Conservation (phyloP, 169 alveolate genomes). For the Cryptosporidium sp. region DNA sequence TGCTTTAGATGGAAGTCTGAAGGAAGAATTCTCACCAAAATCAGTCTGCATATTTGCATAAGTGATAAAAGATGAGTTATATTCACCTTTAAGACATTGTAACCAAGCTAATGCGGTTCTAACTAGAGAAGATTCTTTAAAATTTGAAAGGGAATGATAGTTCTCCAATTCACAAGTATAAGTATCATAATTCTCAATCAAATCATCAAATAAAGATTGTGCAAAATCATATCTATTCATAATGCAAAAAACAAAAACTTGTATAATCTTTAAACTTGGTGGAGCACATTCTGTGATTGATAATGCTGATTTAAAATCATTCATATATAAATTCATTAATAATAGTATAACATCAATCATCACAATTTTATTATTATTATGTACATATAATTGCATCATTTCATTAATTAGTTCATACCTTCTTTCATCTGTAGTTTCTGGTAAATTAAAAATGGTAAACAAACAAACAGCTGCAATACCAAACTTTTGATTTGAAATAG, state of each 20-base stretch:
- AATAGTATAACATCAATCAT: slow-evolving; percentile 14
- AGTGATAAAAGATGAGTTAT: slow-evolving; percentile 59
- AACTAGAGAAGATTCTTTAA: slow-evolving; percentile 58
- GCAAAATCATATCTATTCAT: slow-evolving; percentile 62
- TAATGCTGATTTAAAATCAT: slow-evolving; percentile 45
- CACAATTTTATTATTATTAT: neutral
- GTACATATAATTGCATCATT: slow-evolving; percentile 39
- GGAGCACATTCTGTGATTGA: slow-evolving; percentile 34
- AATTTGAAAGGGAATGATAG: slow-evolving; percentile 5
- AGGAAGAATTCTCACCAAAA: slow-evolving; percentile 55
- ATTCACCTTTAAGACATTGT: slow-evolving; percentile 70
- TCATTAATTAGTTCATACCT: slow-evolving; percentile 37
- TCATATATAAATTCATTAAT: slow-evolving; percentile 27
- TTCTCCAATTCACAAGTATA: slow-evolving; percentile 10
- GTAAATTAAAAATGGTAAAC: slow-evolving; percentile 19
- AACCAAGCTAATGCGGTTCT: slow-evolving; percentile 66
- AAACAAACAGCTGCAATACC: slow-evolving; percentile 59
- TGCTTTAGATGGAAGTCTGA: slow-evolving; percentile 24
- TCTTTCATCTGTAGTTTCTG: slow-evolving; percentile 48
- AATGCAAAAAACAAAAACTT: slow-evolving; percentile 54
- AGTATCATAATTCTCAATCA: slow-evolving; percentile 39
- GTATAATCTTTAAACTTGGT: slow-evolving; percentile 28
- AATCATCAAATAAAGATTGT: slow-evolving; percentile 29
- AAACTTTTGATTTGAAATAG: slow-evolving; percentile 34
- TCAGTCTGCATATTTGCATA: slow-evolving; percentile 74